Evolutionary conservation across 768 basidiomycete species (phyloP).

Genomic region (Tulasnella sp.): DNA sequence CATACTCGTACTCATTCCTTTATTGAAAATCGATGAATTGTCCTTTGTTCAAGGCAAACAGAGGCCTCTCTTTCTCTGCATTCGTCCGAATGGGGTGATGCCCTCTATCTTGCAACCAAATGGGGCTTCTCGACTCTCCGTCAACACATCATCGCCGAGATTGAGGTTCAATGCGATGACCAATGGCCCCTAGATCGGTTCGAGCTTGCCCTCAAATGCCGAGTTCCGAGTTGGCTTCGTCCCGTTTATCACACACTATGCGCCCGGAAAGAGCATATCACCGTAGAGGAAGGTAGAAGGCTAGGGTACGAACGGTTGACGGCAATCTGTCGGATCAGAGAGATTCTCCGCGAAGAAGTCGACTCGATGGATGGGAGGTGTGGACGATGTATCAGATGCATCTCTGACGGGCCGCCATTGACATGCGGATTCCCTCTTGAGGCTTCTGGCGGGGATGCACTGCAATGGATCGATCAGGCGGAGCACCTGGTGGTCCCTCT

Average conservation of each 20-base stretch:
- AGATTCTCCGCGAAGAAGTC: background rate
- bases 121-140: background rate
- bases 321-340: background rate
- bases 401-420: no score
- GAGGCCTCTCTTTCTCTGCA: background rate
- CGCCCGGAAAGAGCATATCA: background rate
- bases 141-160: background rate
- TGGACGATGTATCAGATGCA: no score
- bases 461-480: no score
- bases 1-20: no score
- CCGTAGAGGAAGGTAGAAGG: background rate
- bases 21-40: no score
- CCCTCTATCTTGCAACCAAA: constrained; percentile 2
- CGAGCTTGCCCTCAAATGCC: background rate
- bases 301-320: background rate
- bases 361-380: no score
- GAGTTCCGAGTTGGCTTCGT: background rate
- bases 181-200: background rate
- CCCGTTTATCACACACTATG: background rate
- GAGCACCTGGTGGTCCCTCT: no score
- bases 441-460: no score
- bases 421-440: no score
- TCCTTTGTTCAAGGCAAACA: background rate
- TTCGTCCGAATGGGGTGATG: background rate
- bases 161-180: background rate